A percentile compares a stretch with the other conserved stretches of the same genome.
These are phyloP conservation scores for Cerioporus squamosus DNA, from an alignment of 1,284 basidiomycete genomes.

Conservation along the genomic window DNA sequence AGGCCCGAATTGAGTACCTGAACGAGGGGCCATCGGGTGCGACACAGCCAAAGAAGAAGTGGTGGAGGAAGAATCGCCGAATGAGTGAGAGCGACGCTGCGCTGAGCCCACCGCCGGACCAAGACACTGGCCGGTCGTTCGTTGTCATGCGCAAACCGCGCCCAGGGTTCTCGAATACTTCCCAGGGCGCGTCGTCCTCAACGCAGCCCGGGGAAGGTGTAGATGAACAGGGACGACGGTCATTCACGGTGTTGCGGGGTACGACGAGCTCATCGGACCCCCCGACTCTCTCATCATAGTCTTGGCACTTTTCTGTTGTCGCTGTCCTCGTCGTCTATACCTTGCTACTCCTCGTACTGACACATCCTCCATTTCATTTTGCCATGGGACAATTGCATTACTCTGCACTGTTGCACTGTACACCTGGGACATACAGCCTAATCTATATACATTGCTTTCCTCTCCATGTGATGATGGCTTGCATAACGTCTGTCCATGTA, in stretches of 20 bases:
- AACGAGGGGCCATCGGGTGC: conserved; percentile 17
- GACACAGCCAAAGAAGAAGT: conserved; percentile 52
- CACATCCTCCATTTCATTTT: background rate
- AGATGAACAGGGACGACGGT: conserved; percentile 29
- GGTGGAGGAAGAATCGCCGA: conserved; percentile 62
- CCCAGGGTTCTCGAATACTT: conserved; percentile 26
- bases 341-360: conserved; percentile 4
- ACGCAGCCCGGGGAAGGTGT: conserved; percentile 10
- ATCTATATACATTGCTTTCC: conserved; percentile 29
- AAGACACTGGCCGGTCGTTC: conserved; percentile 59
- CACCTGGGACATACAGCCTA: conserved; percentile 24
- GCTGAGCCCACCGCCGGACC: conserved; percentile 34
- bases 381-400: conserved; percentile 22
- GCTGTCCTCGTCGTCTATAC: conserved; percentile 5
- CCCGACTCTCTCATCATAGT: conserved; percentile 16
- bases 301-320: background rate
- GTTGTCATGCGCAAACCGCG: conserved; percentile 67
- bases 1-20: conserved; percentile 2
- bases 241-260: conserved; percentile 42
- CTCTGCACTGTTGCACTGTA: conserved; percentile 18
- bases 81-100: conserved; percentile 56
- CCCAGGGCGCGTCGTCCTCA: conserved; percentile 21
- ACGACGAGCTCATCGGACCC: conserved; percentile 24
- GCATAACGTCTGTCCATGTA: conserved; percentile 17
- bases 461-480: conserved; percentile 5